These are phyloP conservation scores for Trichothecium roseum DNA, from an alignment of 2,329 filamentous ascomycete genomes.

Conservation along the genomic window DNA sequence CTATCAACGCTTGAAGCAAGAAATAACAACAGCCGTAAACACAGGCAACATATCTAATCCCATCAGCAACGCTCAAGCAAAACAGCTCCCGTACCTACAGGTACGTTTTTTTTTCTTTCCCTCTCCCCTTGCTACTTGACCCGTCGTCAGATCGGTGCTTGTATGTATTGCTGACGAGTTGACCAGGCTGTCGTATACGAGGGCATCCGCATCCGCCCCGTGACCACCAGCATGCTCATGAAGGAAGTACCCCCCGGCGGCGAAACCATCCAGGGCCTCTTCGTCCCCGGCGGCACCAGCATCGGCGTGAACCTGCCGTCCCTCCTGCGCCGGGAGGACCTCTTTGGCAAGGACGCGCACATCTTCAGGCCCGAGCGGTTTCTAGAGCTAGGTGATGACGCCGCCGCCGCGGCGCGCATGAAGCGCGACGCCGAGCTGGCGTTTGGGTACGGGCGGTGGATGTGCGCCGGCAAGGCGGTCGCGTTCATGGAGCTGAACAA, in stretches of 20 bases:
- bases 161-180: too few relatives aligned
- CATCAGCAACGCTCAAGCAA: constrained; percentile 21
- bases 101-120: too few relatives aligned
- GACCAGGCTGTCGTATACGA: constrained; percentile 41
- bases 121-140: too few relatives aligned
- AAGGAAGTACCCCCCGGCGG: constrained; percentile 20
- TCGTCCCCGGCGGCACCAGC: constrained; percentile 33
- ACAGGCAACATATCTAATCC: constrained; percentile 19
- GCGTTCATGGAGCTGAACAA: constrained; percentile 33
- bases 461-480: constrained; percentile 33
- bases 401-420: constrained; percentile 19
- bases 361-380: constrained; percentile 36
- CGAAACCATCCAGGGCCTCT: constrained; percentile 21
- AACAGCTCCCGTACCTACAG: constrained; percentile 26
- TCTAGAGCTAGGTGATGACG: constrained; percentile 25
- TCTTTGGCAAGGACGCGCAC: constrained; percentile 28
- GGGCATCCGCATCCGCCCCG: constrained; percentile 26
- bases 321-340: constrained; percentile 23
- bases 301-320: constrained; percentile 32
- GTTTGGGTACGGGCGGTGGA: constrained; percentile 31
- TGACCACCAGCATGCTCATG: constrained; percentile 23
- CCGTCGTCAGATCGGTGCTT: too few relatives aligned
- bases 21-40: constrained; percentile 26
- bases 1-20: constrained; percentile 28
- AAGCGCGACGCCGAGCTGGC: constrained; percentile 27